Evolutionary conservation across 805 yeast genomes (phyloP).

Genomic region (Sungouiella blattae): DNA sequence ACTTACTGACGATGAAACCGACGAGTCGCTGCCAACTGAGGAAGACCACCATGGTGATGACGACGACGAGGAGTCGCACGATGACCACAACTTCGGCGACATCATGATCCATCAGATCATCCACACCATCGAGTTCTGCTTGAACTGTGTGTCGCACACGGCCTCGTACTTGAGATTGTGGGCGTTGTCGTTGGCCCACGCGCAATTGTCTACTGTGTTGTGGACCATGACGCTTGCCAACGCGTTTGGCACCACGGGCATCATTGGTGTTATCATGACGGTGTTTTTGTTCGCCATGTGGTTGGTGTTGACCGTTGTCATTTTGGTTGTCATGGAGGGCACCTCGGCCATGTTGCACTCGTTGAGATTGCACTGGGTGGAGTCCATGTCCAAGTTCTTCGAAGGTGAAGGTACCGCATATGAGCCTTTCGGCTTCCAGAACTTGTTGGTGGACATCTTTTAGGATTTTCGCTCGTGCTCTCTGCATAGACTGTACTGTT

Average conservation of each 20-base stretch:
- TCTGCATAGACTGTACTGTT: no score
- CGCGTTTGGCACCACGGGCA: slow-evolving; percentile 66
- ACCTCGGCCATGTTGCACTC: slow-evolving; percentile 99
- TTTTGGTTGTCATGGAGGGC: slow-evolving; percentile 96
- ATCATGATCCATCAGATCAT: slow-evolving; percentile 95
- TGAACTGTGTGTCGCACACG: slow-evolving; percentile 97
- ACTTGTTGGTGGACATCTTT: slow-evolving; percentile 14
- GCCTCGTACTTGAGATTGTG: slow-evolving; percentile 94
- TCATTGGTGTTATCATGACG: slow-evolving; percentile 65
- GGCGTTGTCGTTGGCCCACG: slow-evolving; percentile 97
- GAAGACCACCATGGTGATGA: slow-evolving; percentile 51
- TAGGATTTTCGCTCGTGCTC: no score
- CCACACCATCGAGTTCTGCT: slow-evolving; percentile 95
- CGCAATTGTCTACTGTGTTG: slow-evolving; percentile 89
- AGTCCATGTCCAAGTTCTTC: slow-evolving; percentile 96
- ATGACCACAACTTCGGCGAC: slow-evolving; percentile 79
- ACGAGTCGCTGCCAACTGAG: slow-evolving; percentile 19
- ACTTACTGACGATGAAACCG: slow-evolving; percentile 25
- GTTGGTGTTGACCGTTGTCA: slow-evolving; percentile 87
- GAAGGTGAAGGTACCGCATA: slow-evolving; percentile 94
- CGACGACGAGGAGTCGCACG: slow-evolving; percentile 50
- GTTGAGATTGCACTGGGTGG: slow-evolving; percentile 99
- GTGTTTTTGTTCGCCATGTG: slow-evolving; percentile 89
- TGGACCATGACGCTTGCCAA: slow-evolving; percentile 93
- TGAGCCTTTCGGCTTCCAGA: slow-evolving; percentile 74